phyloP scores from a whole-genome alignment of 129 eudicot genomes.

The Chrysanthemum seticuspe region DNA sequence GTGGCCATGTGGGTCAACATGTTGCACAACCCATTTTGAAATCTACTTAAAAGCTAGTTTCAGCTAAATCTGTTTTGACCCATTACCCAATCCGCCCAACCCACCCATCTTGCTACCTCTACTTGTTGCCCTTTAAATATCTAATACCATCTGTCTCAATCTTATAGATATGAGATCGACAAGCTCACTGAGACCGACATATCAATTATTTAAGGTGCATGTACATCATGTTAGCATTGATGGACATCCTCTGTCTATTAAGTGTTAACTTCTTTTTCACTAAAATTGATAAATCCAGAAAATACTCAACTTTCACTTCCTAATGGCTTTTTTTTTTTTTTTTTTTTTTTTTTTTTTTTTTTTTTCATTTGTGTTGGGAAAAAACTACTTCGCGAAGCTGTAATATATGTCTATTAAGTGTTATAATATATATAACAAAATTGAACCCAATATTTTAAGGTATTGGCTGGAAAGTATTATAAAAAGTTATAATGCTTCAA shows the following conservation, averaged over 20 bases:
- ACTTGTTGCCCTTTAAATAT: neutral
- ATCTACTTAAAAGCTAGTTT: no score
- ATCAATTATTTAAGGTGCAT: neutral
- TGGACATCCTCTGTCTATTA: neutral
- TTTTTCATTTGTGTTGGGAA: no score
- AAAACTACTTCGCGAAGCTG: no score
- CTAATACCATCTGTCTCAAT: slow-evolving; percentile 9
- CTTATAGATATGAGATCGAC: slow-evolving; percentile 79
- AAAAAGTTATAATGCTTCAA: no score
- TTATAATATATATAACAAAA: no score
- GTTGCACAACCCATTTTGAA: no score
- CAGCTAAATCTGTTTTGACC: neutral
- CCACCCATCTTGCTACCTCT: neutral
- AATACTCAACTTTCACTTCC: neutral
- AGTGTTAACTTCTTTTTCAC: neutral
- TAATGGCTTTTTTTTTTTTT: neutral
- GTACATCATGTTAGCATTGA: neutral
- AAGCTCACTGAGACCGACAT: slow-evolving; percentile 71
- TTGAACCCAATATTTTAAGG: no score
- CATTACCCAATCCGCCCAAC: neutral
- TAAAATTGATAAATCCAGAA: neutral
- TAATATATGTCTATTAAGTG: no score
- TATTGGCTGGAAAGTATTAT: no score
- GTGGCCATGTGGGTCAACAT: no score
- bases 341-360: no score